Evolutionary conservation across 78 protist genomes (phyloP), one percentile per base, ranked within the genome.

Genomic region (Emiliania huxleyi): DNA sequence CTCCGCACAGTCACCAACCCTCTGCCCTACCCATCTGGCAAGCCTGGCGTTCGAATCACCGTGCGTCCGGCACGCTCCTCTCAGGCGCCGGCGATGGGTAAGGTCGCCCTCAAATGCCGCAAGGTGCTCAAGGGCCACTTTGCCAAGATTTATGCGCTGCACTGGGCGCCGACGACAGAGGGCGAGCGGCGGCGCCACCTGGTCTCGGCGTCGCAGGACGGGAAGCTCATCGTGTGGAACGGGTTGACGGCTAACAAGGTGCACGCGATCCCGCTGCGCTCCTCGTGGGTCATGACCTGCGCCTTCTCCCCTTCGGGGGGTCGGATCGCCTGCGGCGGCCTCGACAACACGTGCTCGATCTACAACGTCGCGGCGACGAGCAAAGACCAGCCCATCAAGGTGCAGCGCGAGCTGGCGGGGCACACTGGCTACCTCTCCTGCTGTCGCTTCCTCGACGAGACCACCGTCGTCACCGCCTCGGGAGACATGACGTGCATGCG

Each of bases 221-320:
- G 99, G 69, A 97, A 97, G 95, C 96, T 98, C 46, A 85, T 98
- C 37, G 97, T 98, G 42, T 98, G 99, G 99, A 96, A 98, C 52
- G 99, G 98, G 71, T 69, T 94, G 77, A 93, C 98, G 19, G 92
- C 94, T 2, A 94, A 96, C 93, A 94, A 96, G 92, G 91, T 97
- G 0, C 97, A 96, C 62, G 97, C 97, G 73, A 97, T 98, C 56
- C 98, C 99, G 26, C 96, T 98, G 35, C 96, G 96, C 43, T 95
- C 96, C 23, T 92, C 96, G 52, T 98, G 99, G 99, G 99, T 98
- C 42, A 98, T 98, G 99, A 97, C 99, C 2, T 98, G 99, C 87
- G 99, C 99, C 12, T 98, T 98, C 40, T 91, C 99, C 37, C 99
- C 99, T 46, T 87, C 94, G 8, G 97, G 98, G 29, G 87, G 77